These are phyloP conservation scores for Yarrowia porcina DNA, from an alignment of 805 yeast genomes.

Conservation along the genomic window DNA sequence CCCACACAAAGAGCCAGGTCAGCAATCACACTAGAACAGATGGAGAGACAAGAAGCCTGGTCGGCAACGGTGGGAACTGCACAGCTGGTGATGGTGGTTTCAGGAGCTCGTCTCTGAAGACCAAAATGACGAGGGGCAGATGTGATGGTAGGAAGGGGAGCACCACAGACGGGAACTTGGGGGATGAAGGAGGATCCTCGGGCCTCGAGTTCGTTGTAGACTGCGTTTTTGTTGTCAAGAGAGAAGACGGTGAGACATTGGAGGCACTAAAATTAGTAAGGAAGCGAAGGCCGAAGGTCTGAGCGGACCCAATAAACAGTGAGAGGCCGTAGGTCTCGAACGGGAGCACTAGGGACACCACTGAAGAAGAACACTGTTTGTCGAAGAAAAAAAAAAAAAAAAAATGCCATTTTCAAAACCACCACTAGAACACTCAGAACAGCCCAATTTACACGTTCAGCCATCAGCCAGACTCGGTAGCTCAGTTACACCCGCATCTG, in stretches of 20 bases:
- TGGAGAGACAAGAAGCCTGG: neutral
- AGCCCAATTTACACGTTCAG: no score
- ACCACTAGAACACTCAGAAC: no score
- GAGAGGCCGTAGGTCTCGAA: no score
- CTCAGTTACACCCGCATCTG: no score
- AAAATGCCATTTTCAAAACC: no score
- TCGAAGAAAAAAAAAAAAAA: no score
- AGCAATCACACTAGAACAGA: neutral
- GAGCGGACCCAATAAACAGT: no score
- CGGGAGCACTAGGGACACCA: no score
- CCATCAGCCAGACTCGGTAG: no score
- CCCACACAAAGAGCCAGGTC: conserved; percentile 2
- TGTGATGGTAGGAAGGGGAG: neutral
- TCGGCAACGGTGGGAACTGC: neutral
- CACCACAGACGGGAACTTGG: neutral
- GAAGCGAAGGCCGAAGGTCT: no score
- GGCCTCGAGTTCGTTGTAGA: conserved; percentile 1
- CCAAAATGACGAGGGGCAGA: neutral
- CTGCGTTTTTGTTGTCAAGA: conserved; percentile 4
- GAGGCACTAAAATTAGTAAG: no score
- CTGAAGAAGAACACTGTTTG: no score
- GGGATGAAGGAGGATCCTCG: neutral
- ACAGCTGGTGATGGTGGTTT: conserved; percentile 1
- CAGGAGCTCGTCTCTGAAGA: conserved; percentile 5
- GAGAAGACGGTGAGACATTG: conserved; percentile 5